Evolutionary conservation across 495 filamentous ascomycete genomes (phyloP), one percentile per base, ranked within the genome.

Genomic region (Tetracladium setigerum): DNA sequence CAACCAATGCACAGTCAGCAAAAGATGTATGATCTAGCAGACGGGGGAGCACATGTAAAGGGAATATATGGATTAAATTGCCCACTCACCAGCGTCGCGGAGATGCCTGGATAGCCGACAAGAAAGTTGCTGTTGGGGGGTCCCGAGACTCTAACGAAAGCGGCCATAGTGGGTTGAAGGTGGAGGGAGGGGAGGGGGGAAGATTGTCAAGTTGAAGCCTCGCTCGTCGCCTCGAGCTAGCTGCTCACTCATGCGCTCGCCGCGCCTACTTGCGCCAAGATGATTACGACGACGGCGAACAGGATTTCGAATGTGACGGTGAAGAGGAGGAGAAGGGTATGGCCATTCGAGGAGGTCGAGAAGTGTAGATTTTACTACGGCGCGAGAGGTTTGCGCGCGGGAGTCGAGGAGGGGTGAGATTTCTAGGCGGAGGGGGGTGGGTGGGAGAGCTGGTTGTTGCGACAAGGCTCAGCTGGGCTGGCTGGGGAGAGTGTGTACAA

Each of bases 41-140:
- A 3, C 22, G 7, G 7, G 22, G 22, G 22, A 27, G 7, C 3
- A 27, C 7, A 27, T 7, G 22, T 3, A 7, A 27, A 27, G 22
- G 7, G 7, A 27, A 24, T 13, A 38, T 15, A 27, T 33, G 46
- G 45, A 52, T 41, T 15, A 46, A 5, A 50, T 16, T 24, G 12
- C 9, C 30, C 15, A 69, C 83, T 74, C 73, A 95, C 90, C 82
- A 96, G 72, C 4, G 94, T 98, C 54, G 92, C 94, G 30, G 94
- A 95, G 65, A 98, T 97, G 50, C 92, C 92, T 5, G 92, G 92
- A 65, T 98, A 98, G 40, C 92, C 92, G 52, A 97, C 88, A 52
- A 97, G 72, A 60, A 91, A 95, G 67, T 88, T 91, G 68, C 88
- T 92, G 71, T 98, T 98, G 55, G 92, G 88, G 55, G 89, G 91